Base-by-base conservation (phyloP, 805 yeast species). In the Myxozyma melibiosi region DNA sequence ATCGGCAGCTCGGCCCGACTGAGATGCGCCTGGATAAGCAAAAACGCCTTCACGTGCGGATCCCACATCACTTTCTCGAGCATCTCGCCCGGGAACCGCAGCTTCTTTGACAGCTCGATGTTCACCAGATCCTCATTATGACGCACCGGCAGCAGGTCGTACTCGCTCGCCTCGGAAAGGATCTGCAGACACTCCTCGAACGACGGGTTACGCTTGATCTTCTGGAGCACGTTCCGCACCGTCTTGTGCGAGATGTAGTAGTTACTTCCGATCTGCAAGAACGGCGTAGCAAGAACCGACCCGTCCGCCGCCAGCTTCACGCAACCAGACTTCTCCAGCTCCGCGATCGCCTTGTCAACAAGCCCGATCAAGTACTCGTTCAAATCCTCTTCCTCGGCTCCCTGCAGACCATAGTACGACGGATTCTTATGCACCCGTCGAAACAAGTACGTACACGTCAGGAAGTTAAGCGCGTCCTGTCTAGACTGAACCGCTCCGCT, bases 211-310 rank as follows among this genome's bases (percentile, higher is more conserved):
- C 73, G 73, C 33, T 70, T 69, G 16, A 88, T 78, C 51, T 81
- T 80, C 14, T 74, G 74, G 55, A 89, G 73, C 51, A 92, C 75
- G 55, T 79, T 81, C 57, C 97, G 78, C 61, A 94, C 82, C 0
- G 98, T 91, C 70, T 83, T 83, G 72, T 94, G 98, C 1, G 97
- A 90, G 66, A 94, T 78, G 74, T 94, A 94, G 72, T 94, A 94
- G 73, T 87, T 94, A 1, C 97, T 90, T 1, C 96, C 81, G 39
- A 94, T 88, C 61, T 84, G 81, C 73, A 94, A 78, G 69, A 84
- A 90, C 18, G 96, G 89, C 0, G 98, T 90, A 6, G 96, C 80
- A 1, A 51, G 41, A 28, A 74, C 42, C 14, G 61, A 43, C 20
- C 77, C 78, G 37, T 77, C 78, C 0, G 83, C 81, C 13, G 72